Base-by-base conservation (phyloP, 495 filamentous ascomycete species). In the Ramalina peruviana region DNA sequence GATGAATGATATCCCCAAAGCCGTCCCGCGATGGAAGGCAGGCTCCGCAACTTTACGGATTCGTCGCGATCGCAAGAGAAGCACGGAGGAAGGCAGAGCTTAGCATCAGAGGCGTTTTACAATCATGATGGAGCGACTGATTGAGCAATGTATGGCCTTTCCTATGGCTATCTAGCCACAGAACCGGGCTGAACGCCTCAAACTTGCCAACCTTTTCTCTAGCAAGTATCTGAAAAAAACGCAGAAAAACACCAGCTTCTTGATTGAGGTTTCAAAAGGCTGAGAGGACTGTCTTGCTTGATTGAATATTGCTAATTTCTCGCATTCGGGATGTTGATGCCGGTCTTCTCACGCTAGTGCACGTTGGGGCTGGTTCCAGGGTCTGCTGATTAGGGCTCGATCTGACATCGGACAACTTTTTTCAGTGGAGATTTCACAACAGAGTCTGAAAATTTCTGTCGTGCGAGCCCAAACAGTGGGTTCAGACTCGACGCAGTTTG, bases 211-310 rank as follows among this genome's bases (percentile, higher is more conserved):
- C 15, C 56, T 15, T 13, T 38, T 59, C 41, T 59, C 41, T 59
- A 23, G 57, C 57, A 59, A 59, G 57, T 44, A 23, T 36, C 33
- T 49, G 39, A 42, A n/a, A 20, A 20, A 23, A 20, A 17, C 27
- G 57, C 50, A 56, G 43, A 26, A 44, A 44, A 54, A 44, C 43
- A 51, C 48, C 54, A 49, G 51, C 54, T 51, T 49, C 47, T 50
- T 45, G 33, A 37, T 43, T 30, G 40, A 38, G 10, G 43, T 43
- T 44, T 23, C 12, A 39, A 40, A 40, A 53, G 48, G 46, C 51
- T 56, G 41, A 44, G 57, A 56, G 25, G 43, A 59, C 54, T 49
- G 50, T 46, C 54, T 57, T 56, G 54, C 54, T 13, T 49, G 40
- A 3, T 44, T 46, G 46, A 33, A 19, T 0, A 42, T 33, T 33